Evolutionary conservation across 1,284 basidiomycete genomes (phyloP).

Genomic region (Trametes pubescens): DNA sequence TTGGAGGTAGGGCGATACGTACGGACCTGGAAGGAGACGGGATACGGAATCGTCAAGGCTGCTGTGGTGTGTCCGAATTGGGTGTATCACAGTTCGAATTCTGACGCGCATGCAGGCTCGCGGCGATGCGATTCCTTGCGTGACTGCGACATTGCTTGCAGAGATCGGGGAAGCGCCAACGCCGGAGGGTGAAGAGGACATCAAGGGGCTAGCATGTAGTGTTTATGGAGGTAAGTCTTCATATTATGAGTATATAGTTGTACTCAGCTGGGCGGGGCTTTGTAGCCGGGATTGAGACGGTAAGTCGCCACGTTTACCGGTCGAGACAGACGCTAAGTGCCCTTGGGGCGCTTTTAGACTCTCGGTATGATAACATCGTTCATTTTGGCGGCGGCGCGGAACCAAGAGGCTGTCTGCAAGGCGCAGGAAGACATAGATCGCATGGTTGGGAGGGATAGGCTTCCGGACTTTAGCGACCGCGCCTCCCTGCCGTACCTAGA

Average conservation of each 20-base stretch:
- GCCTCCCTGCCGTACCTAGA: conserved; percentile 47
- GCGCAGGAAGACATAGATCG: conserved; percentile 31
- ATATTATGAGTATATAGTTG: background rate
- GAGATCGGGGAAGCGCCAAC: conserved; percentile 5
- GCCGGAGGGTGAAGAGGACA: conserved; percentile 30
- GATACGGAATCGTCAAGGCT: conserved; percentile 30
- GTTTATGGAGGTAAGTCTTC: conserved; percentile 32
- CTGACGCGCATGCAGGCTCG: background rate
- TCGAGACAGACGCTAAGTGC: too few relatives aligned
- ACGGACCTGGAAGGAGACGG: conserved; percentile 25
- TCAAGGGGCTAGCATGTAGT: conserved; percentile 30
- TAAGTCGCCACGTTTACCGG: background rate
- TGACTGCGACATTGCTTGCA: conserved; percentile 27
- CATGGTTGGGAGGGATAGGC: conserved; percentile 25
- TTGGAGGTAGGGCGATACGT: conserved; percentile 19
- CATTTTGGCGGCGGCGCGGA: conserved; percentile 30
- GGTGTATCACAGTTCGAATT: too few relatives aligned
- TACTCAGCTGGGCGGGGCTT: too few relatives aligned
- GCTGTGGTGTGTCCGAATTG: conserved; percentile 29
- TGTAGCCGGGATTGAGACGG: background rate
- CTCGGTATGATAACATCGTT: background rate
- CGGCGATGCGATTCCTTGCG: conserved; percentile 24
- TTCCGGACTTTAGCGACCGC: conserved; percentile 32
- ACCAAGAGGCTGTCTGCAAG: conserved; percentile 25
- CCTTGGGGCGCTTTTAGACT: background rate